These are phyloP conservation scores for Cryphonectria japonica DNA, from an alignment of 2,329 filamentous ascomycete genomes.

Conservation along the genomic window DNA sequence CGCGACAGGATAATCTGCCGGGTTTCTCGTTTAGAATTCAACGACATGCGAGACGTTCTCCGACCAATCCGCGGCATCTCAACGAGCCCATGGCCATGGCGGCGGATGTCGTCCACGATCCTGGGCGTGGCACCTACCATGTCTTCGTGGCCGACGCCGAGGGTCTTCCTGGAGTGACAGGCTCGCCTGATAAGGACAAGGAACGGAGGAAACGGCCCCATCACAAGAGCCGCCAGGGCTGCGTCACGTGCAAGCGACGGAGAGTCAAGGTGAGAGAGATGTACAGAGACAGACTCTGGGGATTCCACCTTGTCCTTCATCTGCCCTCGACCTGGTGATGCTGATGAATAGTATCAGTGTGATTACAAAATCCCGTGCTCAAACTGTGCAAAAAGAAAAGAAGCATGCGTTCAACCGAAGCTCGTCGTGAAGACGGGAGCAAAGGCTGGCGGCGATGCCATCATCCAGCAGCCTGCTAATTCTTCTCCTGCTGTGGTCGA, in stretches of 20 bases:
- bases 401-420: neutral
- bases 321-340: neutral
- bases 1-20: neutral
- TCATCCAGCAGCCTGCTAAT: neutral
- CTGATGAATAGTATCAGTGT: neutral
- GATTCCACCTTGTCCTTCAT: neutral
- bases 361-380: neutral
- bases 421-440: neutral
- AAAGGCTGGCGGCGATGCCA: neutral
- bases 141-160: neutral
- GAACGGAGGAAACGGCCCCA: neutral
- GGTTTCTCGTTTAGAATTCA: neutral
- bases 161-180: neutral
- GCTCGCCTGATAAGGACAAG: neutral
- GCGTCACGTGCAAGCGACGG: neutral
- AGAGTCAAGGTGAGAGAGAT: neutral
- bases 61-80: neutral
- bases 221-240: neutral
- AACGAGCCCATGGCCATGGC: neutral
- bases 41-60: neutral
- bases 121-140: neutral
- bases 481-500: neutral
- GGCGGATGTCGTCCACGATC: neutral
- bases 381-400: neutral
- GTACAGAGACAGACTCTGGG: neutral